Evolutionary conservation across 2,329 filamentous ascomycete species (phyloP), one percentile per base, ranked within the genome.

Genomic region (Sarocladium oryzae): DNA sequence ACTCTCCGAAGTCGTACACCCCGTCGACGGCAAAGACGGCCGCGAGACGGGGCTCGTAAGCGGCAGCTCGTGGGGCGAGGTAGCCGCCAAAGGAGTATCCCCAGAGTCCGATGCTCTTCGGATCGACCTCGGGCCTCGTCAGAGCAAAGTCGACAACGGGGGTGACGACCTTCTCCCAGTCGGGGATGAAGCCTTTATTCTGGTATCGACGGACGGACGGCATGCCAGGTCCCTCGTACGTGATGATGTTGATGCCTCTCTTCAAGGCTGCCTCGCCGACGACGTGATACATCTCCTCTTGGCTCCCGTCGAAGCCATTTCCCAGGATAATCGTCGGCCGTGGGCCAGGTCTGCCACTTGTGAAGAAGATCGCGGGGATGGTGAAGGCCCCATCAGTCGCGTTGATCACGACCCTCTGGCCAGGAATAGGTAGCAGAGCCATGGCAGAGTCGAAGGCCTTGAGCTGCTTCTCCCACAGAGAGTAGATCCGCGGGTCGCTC

Each of bases 181-280:
- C 63, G 0, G 63, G 63, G 16, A 72, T 71, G 55, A 75, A 76
- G 2, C 68, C 70, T 1, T 74, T 41, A 2, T 62, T 56, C 33
- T 76, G 69, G 0, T 67, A 52, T 1, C 73, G 66, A 9, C 69
- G 66, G 2, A 71, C 66, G 0, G 61, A 67, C 2, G 65, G 63
- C 54, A 76, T 73, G 0, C 73, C 73, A 0, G 73, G 73, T 0
- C 73, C 74, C 41, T 76, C 73, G 54, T 72, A 77, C 0, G 68
- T 68, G 9, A 75, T 63, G 26, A 65, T 62, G 50, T 76, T 73
- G 56, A 63, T 72, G 2, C 73, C 73, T 0, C 69, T 61, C 18
- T 60, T 60, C 4, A 70, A 55, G 1, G 63, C 66, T 0, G 61
- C 52, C 1, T 58, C 55, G 13, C 60, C 66, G 8, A 61, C 57